phyloP scores from a whole-genome alignment of 495 filamentous ascomycete species.

The Lepraria neglecta region DNA sequence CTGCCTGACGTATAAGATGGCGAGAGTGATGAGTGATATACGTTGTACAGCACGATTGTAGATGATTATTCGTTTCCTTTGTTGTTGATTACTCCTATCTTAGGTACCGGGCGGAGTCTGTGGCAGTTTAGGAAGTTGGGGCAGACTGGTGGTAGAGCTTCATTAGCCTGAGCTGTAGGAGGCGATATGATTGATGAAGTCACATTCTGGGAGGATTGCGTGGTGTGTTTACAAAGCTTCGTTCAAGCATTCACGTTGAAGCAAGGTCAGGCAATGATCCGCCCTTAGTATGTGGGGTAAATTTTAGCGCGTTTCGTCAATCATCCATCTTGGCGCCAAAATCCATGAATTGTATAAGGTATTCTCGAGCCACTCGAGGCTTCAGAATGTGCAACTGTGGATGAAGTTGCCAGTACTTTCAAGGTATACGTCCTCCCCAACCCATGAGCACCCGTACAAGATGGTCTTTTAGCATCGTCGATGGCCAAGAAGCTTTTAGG shows the following conservation, averaged over 20 bases:
- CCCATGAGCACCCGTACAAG: neutral
- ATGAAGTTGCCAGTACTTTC: no score
- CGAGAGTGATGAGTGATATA: conserved; percentile 3
- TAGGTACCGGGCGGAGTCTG: neutral
- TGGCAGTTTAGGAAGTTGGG: neutral
- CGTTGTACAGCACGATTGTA: neutral
- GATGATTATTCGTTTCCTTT: conserved; percentile 9
- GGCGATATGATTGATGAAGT: neutral
- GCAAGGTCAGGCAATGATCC: conserved; percentile 6
- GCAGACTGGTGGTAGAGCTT: neutral
- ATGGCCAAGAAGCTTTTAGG: neutral
- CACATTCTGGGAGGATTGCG: conserved; percentile 3
- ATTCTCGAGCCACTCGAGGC: no score
- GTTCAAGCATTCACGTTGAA: conserved; percentile 1
- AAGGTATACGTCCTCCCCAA: neutral
- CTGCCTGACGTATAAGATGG: neutral
- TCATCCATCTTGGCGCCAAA: neutral
- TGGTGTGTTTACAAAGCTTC: conserved; percentile 4
- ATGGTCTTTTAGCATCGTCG: neutral
- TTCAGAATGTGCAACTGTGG: no score
- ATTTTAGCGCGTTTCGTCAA: neutral
- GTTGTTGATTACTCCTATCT: conserved; percentile 6
- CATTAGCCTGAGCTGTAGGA: conserved; percentile 2
- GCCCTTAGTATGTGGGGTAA: conserved; percentile 6
- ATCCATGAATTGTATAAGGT: no score